Evolutionary conservation across 495 filamentous ascomycete genomes (phyloP).

Genomic region (Pseudotulostoma volvatum): DNA sequence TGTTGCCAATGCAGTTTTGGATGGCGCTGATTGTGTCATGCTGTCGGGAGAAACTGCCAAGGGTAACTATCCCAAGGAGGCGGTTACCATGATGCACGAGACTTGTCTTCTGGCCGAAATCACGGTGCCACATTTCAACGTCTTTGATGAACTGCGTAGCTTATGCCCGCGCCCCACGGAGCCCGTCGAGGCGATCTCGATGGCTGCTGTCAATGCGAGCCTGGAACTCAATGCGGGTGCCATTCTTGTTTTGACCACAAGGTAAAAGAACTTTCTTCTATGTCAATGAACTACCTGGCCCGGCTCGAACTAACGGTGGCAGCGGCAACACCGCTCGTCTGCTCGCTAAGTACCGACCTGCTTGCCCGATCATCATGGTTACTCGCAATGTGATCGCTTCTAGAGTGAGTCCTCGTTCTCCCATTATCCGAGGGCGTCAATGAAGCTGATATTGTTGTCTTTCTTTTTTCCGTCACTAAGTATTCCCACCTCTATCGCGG

Average conservation of each 20-base stretch:
- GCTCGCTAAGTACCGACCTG: constrained; percentile 93
- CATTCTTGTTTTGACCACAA: constrained; percentile 87
- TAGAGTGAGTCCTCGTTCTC: constrained; percentile 33
- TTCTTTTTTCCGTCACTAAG: constrained; percentile 15
- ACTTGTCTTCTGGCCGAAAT: constrained; percentile 92
- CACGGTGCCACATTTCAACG: constrained; percentile 86
- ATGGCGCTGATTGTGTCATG: constrained; percentile 99
- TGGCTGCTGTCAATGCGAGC: constrained; percentile 85
- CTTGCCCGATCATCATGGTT: constrained; percentile 98
- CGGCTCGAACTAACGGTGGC: neutral
- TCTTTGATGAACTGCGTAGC: constrained; percentile 86
- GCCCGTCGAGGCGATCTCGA: constrained; percentile 82
- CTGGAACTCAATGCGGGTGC: constrained; percentile 91
- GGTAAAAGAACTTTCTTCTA: constrained; percentile 29
- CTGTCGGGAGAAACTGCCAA: constrained; percentile 98
- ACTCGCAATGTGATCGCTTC: constrained; percentile 71
- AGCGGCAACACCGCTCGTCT: constrained; percentile 83
- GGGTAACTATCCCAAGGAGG: constrained; percentile 82
- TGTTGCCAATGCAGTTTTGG: constrained; percentile 93
- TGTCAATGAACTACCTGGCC: too few relatives aligned
- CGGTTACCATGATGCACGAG: constrained; percentile 94
- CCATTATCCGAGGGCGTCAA: too few relatives aligned
- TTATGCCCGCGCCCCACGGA: constrained; percentile 65
- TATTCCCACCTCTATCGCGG: constrained; percentile 94
- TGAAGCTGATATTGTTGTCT: neutral